Conservation (phyloP, 441 rosid species). For the Pelargonium cotyledonis region DNA sequence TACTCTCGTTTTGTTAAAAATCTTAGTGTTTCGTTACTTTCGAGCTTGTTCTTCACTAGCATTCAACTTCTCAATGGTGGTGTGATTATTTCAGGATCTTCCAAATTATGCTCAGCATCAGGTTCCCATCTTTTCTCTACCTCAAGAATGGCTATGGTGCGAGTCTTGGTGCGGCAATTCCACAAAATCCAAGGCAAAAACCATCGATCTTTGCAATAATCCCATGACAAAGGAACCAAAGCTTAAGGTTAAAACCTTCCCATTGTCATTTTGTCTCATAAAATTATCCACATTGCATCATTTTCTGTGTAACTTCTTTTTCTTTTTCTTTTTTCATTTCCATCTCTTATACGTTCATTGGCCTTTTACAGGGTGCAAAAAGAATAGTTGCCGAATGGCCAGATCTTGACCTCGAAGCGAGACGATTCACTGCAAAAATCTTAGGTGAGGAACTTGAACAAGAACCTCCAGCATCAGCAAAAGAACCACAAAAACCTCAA, state of each 20-base stretch:
- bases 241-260: constrained; percentile 57
- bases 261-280: not conserved
- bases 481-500: constrained; percentile 21
- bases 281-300: too few relatives aligned
- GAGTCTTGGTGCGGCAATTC: constrained; percentile 99
- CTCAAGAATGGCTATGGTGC: constrained; percentile 99
- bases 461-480: constrained; percentile 38
- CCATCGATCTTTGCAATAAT: constrained; percentile 97
- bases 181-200: constrained; percentile 84
- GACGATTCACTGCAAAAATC: constrained; percentile 66
- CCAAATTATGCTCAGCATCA: constrained; percentile 95
- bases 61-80: constrained; percentile 1
- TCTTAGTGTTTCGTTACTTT: not conserved
- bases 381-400: constrained; percentile 87
- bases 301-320: not conserved
- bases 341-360: not conserved
- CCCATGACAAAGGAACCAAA: constrained; percentile 99
- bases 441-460: constrained; percentile 59
- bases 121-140: constrained; percentile 85
- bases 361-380: constrained; percentile 70
- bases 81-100: constrained; percentile 66
- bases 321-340: too few relatives aligned
- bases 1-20: not conserved
- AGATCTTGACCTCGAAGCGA: constrained; percentile 68
- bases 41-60: not conserved